A percentile compares a stretch with the other conserved stretches of the same genome.
Conservation (phyloP, 768 basidiomycete genomes). For the Agaricus subrufescens region DNA sequence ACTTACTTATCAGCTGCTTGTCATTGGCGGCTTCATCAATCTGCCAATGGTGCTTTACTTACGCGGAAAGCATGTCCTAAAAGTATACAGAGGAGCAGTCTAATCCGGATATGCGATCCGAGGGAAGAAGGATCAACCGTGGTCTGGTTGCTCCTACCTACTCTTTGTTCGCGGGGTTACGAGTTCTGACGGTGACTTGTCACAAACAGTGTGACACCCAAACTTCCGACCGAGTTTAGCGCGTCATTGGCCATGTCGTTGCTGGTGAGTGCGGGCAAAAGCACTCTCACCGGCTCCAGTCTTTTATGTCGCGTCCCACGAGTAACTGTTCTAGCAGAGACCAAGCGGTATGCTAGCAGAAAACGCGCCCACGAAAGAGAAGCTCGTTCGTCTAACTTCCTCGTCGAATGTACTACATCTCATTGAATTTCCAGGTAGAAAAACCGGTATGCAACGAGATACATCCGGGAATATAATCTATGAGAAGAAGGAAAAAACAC, state of each 20-base stretch:
- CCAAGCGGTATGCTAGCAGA: conserved; percentile 1
- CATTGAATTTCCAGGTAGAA: neutral
- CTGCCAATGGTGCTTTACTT: neutral
- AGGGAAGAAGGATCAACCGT: too few species aligned
- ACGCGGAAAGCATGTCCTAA: too few species aligned
- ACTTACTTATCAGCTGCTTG: neutral
- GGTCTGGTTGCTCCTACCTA: too few species aligned
- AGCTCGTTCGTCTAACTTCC: neutral
- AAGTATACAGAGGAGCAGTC: too few species aligned
- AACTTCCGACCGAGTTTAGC: neutral
- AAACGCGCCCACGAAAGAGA: neutral
- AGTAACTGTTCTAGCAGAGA: neutral
- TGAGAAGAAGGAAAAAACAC: neutral
- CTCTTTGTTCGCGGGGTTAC: too few species aligned
- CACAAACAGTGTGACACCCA: neutral
- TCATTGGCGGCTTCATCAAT: neutral
- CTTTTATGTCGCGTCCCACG: neutral
- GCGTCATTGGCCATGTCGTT: neutral
- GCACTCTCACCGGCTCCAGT: neutral
- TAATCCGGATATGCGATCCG: neutral
- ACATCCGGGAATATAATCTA: neutral
- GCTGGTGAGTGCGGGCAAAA: neutral
- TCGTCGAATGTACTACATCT: neutral
- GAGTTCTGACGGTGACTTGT: too few species aligned
- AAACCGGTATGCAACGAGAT: neutral